Conservation (phyloP, 148 eudicot genomes). For the Silene conica region DNA sequence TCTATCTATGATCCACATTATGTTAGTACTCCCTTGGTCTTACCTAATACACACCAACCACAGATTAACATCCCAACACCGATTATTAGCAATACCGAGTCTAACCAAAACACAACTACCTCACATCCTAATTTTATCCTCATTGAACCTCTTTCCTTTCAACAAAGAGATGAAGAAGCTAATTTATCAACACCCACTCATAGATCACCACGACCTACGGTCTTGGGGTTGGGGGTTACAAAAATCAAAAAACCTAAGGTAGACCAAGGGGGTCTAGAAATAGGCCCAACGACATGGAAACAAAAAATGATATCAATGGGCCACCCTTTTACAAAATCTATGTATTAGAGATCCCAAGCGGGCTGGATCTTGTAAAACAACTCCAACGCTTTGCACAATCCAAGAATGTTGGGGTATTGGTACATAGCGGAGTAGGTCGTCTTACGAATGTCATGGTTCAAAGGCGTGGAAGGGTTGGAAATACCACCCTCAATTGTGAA, state of each 20-base stretch:
- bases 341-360: slow-evolving; percentile 24
- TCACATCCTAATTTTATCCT: background rate
- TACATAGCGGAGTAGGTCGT: slow-evolving; percentile 22
- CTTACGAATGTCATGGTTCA: slow-evolving; percentile 21
- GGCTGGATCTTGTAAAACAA: slow-evolving; percentile 23
- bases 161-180: background rate
- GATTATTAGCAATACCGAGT: no score
- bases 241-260: slow-evolving; percentile 18
- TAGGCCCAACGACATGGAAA: slow-evolving; percentile 19
- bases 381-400: slow-evolving; percentile 17
- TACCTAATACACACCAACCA: background rate
- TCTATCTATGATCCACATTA: background rate
- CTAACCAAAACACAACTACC: background rate
- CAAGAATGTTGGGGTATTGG: slow-evolving; percentile 12
- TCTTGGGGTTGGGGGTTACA: background rate
- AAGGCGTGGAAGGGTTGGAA: background rate
- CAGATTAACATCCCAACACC: background rate
- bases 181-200: no score
- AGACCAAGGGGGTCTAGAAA: slow-evolving; percentile 40
- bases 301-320: background rate
- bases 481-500: slow-evolving; percentile 6
- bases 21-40: background rate
- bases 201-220: no score
- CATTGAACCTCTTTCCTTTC: background rate
- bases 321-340: slow-evolving; percentile 7